Evolutionary conservation across 345 rosid genomes (phyloP), one percentile per base, ranked within the genome.

Genomic region (Passiflora organensis): DNA sequence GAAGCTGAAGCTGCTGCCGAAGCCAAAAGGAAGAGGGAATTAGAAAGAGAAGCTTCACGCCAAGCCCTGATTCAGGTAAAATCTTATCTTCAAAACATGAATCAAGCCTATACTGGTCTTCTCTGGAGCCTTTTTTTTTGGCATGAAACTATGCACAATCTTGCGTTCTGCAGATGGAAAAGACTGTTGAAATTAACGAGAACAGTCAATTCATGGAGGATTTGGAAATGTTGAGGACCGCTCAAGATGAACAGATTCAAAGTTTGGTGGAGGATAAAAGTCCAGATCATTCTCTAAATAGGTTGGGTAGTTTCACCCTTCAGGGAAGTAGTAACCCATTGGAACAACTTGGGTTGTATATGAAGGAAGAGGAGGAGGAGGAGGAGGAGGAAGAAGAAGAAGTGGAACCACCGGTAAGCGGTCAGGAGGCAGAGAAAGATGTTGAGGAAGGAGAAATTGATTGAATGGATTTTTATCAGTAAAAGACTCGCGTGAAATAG

Each of bases 381-480:
- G n/a, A n/a, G n/a, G n/a, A n/a, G n/a, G n/a, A n/a, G 1, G 93
- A 84, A 3, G 87, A 85, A 4, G 95, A 81, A 51, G 91, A 69
- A 42, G 87, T 78, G 49, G 84, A 72, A 63, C 77, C 63, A 0
- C 77, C 69, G 2, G 22, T 51, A 36, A 76, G 49, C 38, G 46
- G 68, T 65, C 50, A 62, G 23, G 69, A 64, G 16, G 66, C 62
- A 1, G 59, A 43, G 15, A 70, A 73, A 65, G 82, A 87, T 53
- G 81, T 74, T 0, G 98, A 84, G 75, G 95, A 91, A 80, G 98
- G 96, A 55, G 96, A 91, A 78, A 83, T 82, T 47, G 86, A 82
- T 72, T n/a, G n/a, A n/a, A n/a, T n/a, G n/a, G n/a, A n/a, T n/a
- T n/a, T n/a, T n/a, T n/a, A n/a, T n/a, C n/a, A n/a, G n/a, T n/a